Evolutionary conservation across 306 rosid species (phyloP), one percentile per base, ranked within the genome.

Genomic region (Vachellia pachyceras): DNA sequence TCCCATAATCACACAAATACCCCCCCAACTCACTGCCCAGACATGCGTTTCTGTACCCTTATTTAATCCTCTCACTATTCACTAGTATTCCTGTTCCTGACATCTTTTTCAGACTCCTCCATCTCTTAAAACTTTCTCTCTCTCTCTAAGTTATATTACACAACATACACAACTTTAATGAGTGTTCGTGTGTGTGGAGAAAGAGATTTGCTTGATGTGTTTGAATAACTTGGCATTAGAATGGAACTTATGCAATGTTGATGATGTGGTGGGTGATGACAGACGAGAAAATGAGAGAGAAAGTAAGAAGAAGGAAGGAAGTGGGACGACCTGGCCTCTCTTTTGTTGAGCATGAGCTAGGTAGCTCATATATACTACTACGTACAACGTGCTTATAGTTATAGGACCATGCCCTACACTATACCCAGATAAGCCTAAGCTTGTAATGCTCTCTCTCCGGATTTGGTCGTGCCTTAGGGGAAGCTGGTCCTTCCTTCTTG

Each of bases 1-100:
- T 86, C 89, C 95, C 87, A 87, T 86, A 89, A 90, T 83, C 80
- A 80, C 29, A 6, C 33, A 3, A 33, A 52, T 25, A n/a, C 41
- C 5, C 33, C 79, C 60, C n/a, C n/a, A n/a, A 75, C 47, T 22
- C 79, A 79, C 85, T 85, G 83, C 17, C 78, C 86, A 85, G 83
- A 80, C 87, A 65, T 77, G 85, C 81, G 78, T 73, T 81, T 79
- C 68, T 84, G 14, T 41, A n/a, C n/a, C n/a, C n/a, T n/a, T n/a
- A n/a, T n/a, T n/a, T n/a, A 15, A 49, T 15, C 55, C 57, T 7
- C 60, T 18, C 49, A 37, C 69, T 61, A 29, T 60, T 64, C 45
- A 65, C 45, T 17, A 35, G 45, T 65, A 61, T 61, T 61, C 15
- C 68, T 61, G 68, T 29, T 29, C 68, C n/a, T 25, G n/a, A 61